Conservation (phyloP, 495 filamentous ascomycete genomes). For the Penicillium ucsense region DNA sequence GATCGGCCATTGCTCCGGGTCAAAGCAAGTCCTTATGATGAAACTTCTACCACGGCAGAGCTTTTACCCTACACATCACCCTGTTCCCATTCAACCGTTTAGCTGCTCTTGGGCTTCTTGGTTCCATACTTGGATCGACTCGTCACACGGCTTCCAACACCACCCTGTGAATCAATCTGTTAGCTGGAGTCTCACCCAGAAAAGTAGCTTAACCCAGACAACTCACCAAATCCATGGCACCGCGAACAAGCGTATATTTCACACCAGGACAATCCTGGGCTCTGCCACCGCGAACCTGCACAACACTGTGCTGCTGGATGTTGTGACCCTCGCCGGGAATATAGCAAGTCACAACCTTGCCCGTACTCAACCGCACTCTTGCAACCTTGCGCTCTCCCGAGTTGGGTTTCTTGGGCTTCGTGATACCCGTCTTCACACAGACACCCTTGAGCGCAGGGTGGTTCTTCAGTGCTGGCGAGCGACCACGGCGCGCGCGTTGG, state of each 20-base stretch:
- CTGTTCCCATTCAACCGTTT: conserved; percentile 1
- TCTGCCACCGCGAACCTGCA: conserved; percentile 82
- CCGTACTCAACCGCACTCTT: conserved; percentile 76
- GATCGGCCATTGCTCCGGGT: too few species aligned
- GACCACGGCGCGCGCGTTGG: conserved; percentile 68
- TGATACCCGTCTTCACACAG: conserved; percentile 82
- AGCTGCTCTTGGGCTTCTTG: conserved; percentile 83
- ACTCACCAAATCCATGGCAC: conserved; percentile 88
- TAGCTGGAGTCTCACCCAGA: background rate
- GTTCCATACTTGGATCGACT: conserved; percentile 95
- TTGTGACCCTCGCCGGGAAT: conserved; percentile 98
- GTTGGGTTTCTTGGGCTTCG: conserved; percentile 97
- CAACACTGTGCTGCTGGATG: conserved; percentile 96
- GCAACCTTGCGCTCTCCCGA: conserved; percentile 91
- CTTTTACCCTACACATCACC: conserved; percentile 1
- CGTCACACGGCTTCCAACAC: conserved; percentile 72
- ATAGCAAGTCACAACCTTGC: conserved; percentile 78
- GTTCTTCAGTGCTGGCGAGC: conserved; percentile 72
- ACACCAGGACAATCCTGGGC: conserved; percentile 98
- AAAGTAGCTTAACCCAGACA: background rate
- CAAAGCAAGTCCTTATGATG: too few species aligned
- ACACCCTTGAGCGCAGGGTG: conserved; percentile 87
- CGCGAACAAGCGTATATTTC: conserved; percentile 85
- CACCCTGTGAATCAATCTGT: conserved; percentile 50
- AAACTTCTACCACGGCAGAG: background rate